Evolutionary conservation across 129 eudicot species (phyloP), one percentile per base, ranked within the genome.

Genomic region (Flaveria robusta): DNA sequence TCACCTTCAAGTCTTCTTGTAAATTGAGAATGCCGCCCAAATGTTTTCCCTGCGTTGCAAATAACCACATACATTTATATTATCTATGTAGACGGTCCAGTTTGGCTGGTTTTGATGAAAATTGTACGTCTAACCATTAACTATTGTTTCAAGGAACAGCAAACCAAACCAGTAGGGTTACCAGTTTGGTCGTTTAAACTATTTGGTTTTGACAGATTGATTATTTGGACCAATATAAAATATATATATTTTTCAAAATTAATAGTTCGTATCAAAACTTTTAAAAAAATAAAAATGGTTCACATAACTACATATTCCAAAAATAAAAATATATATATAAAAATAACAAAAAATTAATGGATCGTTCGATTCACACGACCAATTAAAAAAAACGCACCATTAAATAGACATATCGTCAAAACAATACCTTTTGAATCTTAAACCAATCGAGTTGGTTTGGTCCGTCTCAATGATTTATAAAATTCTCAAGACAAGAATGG

Each of bases 11-110:
- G n/a, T 77, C 49, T 79, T 66, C 85, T 86, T 76, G 79, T 66
- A 84, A 86, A 77, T 74, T 66, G 89, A 24, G 87, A 85, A 82
- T 84, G 83, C 34, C 89, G 90, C 68, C 97, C 93, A 79, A 90
- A 81, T 29, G 86, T 83, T 81, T 84, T 93, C 84, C 98, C 98
- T 93, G 93, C 69, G 60, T 43, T 68, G 42, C 73, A 43, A 72
- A 65, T 26, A 49, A 79, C n/a, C 72, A 79, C 69, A 47, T 37
- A 37, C 29, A 39, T 46, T 68, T 42, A 54, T 5, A 34, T 34
- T 34, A 34, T 34, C 5, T 34, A 7, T 34, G 8, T 34, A 34
- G 4, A 34, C 8, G 39, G 39, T 34, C 7, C 39, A 7, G 39
- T 34, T 34, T 7, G 5, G 8, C 5, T 34, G 6, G 39, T 5